Percentiles rank a stretch among this genome's conserved stretches.
These are phyloP conservation scores for Aspergillus floridensis DNA, from an alignment of 2,329 filamentous ascomycete species.

Conservation along the genomic window DNA sequence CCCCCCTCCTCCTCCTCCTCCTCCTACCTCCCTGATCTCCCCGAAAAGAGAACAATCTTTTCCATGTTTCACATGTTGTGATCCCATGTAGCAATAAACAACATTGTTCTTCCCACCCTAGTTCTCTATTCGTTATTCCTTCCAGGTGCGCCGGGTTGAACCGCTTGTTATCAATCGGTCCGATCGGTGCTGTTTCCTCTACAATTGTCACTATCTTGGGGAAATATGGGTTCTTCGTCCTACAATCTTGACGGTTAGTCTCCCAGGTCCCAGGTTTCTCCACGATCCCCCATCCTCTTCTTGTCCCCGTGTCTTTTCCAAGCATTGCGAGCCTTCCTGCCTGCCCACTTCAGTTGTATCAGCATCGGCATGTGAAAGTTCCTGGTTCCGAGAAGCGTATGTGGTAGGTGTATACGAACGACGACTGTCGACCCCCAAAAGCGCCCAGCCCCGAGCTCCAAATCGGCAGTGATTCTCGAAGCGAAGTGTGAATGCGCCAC, in stretches of 20 bases:
- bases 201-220: slow-evolving; percentile 18
- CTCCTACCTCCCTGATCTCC: background rate
- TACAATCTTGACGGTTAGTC: slow-evolving; percentile 42
- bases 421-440: background rate
- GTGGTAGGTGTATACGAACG: background rate
- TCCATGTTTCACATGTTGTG: slow-evolving; percentile 6
- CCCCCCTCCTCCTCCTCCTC: background rate
- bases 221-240: slow-evolving; percentile 35
- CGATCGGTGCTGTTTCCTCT: slow-evolving; percentile 21
- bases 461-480: background rate
- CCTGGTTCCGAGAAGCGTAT: slow-evolving; percentile 1
- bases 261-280: slow-evolving; percentile 14
- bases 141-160: slow-evolving; percentile 18
- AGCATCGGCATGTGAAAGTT: background rate
- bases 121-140: slow-evolving; percentile 4
- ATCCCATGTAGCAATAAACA: slow-evolving; percentile 23
- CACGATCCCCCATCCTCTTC: slow-evolving; percentile 7
- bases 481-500: background rate
- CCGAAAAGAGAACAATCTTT: slow-evolving; percentile 3
- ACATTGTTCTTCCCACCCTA: slow-evolving; percentile 5
- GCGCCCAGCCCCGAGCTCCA: background rate
- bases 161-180: slow-evolving; percentile 19
- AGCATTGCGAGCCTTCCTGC: background rate
- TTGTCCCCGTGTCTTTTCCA: slow-evolving; percentile 13
- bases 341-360: background rate